Percentiles rank a stretch among this genome's conserved stretches.
These are phyloP conservation scores for Boehmeria nivea DNA, from an alignment of 306 rosid species.

Conservation along the genomic window DNA sequence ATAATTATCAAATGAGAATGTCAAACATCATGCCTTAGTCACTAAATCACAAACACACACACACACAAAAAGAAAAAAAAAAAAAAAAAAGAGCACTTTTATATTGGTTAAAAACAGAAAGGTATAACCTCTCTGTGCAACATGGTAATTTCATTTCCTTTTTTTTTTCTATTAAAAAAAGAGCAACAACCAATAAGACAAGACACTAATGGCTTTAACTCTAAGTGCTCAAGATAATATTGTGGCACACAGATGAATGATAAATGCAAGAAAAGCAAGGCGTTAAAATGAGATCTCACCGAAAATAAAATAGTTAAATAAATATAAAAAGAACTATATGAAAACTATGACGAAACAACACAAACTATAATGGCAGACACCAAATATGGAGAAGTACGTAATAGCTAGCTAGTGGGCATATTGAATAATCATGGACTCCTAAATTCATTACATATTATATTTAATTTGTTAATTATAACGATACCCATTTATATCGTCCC, in stretches of 20 bases:
- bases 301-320: no score
- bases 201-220: no score
- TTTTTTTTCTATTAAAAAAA: no score
- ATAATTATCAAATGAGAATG: no score
- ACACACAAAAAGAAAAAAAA: no score
- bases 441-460: background rate
- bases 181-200: no score
- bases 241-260: background rate
- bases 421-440: background rate
- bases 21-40: no score
- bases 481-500: background rate
- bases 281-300: background rate
- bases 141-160: no score
- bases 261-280: background rate
- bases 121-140: no score
- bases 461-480: background rate
- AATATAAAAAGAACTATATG: background rate
- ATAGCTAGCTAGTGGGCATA: constrained; percentile 1
- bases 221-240: background rate
- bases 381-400: background rate
- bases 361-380: constrained; percentile 10
- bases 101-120: no score
- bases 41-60: no score
- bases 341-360: background rate
- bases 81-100: no score